Percentiles rank a stretch among this genome's conserved stretches.
Evolutionary conservation across 306 rosid genomes (phyloP).

Genomic region (Carpinus fangiana): DNA sequence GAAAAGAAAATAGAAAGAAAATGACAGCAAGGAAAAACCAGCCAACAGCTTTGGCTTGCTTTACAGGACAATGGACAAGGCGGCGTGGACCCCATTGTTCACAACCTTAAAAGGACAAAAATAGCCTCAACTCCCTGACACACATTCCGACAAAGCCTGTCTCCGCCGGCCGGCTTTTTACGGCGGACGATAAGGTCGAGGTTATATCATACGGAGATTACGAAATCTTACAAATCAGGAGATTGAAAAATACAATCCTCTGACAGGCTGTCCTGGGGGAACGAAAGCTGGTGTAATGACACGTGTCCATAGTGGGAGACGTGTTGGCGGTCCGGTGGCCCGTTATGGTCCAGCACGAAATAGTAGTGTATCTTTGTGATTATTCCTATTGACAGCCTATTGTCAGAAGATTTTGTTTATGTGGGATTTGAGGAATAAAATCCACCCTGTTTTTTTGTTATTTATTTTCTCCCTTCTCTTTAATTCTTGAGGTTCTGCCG

Average conservation of each 20-base stretch:
- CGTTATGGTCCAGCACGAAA: background rate
- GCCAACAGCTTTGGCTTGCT: conserved; percentile 27
- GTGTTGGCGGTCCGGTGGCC: background rate
- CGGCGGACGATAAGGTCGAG: background rate
- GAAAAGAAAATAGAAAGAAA: conserved; percentile 2
- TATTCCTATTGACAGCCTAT: background rate
- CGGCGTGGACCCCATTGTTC: conserved; percentile 1
- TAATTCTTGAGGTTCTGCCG: too few species aligned
- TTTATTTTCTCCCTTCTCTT: too few species aligned
- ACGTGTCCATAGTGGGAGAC: background rate
- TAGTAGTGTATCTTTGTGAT: background rate
- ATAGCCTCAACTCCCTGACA: background rate
- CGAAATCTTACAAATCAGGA: background rate
- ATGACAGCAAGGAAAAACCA: conserved; percentile 25
- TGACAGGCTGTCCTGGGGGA: background rate
- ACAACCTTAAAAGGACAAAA: conserved; percentile 5
- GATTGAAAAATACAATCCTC: too few species aligned
- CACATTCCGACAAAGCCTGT: background rate
- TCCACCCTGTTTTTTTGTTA: background rate
- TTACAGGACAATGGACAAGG: background rate
- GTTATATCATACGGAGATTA: background rate
- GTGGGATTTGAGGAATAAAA: background rate
- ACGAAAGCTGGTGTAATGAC: background rate
- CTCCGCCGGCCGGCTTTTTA: background rate
- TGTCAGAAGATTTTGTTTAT: background rate